Base-by-base conservation (phyloP, 371 early-diverging fungal species). In the Haplosporangium sp. region DNA sequence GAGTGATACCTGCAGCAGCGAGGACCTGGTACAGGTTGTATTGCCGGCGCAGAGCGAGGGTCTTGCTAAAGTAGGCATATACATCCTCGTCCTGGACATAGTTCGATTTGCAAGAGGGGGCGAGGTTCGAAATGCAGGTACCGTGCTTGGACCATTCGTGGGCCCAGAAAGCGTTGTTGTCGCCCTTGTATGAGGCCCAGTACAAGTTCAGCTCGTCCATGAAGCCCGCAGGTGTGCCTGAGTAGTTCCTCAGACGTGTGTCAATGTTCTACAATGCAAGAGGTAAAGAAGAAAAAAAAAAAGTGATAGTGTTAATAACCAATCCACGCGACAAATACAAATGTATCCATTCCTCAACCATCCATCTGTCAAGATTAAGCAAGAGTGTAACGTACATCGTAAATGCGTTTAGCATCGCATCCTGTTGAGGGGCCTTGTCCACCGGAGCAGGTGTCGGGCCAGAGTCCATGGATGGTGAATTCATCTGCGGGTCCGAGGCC, bases 91-190 rank as follows among this genome's bases (percentile, higher is more conserved):
- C 67, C 58, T 84, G 62, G 20, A 60, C 53, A 58, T 42, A 57
- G 47, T 64, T 58, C 29, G 71, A 80, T 56, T 81, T 85, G 84
- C 94, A 94, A 7, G 57, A 38, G 18, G 93, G 92, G 12, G 84
- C 87, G 57, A 91, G 65, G 5, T 87, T 90, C 0, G 89, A 84
- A 12, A 91, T 84, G 74, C 94, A 94, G 21, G 92, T 93, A 21
- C 93, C 94, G 81, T 94, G 94, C 85, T 94, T 94, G 79, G 81
- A 83, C 92, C 92, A 94, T 69, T 94, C 93, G 73, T 94, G 93
- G 13, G 87, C 72, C 83, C 83, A 83, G 73, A 83, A 81, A 6
- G 61, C 64, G 37, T 73, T 76, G 67, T 75, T 73, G 59, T 86
- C 82, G 48, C 90, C 90, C 56, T 84, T 88, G 79, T 91, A 87